phyloP scores from a whole-genome alignment of 495 filamentous ascomycete species.

The Xylaria acuta region DNA sequence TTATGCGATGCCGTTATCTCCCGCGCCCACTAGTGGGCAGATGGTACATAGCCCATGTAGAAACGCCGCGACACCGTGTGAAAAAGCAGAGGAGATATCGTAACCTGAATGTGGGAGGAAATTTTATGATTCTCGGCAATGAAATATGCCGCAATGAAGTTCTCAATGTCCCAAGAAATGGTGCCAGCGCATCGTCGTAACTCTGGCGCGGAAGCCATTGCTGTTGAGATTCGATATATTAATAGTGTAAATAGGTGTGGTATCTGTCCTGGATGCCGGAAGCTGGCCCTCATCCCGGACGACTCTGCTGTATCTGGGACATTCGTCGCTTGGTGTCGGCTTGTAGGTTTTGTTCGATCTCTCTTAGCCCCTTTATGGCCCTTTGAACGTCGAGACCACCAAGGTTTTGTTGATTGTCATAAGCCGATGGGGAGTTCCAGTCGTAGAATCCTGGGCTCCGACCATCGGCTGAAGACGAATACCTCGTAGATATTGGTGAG shows the following conservation, averaged over 20 bases:
- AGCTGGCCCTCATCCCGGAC: not conserved
- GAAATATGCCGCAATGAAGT: too few relatives aligned
- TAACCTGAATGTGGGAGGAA: not conserved
- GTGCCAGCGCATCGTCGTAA: not conserved
- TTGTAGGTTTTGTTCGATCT: not conserved
- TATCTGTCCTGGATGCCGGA: not conserved
- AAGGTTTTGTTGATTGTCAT: not conserved
- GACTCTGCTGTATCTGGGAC: conserved; percentile 12
- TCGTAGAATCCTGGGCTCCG: not conserved
- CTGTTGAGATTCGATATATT: not conserved
- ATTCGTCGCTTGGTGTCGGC: conserved; percentile 16
- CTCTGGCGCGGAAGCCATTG: not conserved
- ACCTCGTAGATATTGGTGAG: not conserved
- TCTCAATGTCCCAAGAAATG: not conserved
- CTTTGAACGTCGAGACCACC: not conserved
- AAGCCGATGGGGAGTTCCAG: not conserved
- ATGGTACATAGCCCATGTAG: too few relatives aligned
- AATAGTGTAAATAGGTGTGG: not conserved
- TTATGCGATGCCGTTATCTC: not conserved
- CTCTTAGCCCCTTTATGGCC: not conserved
- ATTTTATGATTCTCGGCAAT: not conserved
- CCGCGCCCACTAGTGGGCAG: not conserved
- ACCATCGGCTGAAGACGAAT: not conserved
- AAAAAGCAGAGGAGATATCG: not conserved
- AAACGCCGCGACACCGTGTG: too few relatives aligned